These are phyloP conservation scores for Debaryomycetaceae sp. DNA, from an alignment of 1,139 yeast genomes.

Conservation along the genomic window DNA sequence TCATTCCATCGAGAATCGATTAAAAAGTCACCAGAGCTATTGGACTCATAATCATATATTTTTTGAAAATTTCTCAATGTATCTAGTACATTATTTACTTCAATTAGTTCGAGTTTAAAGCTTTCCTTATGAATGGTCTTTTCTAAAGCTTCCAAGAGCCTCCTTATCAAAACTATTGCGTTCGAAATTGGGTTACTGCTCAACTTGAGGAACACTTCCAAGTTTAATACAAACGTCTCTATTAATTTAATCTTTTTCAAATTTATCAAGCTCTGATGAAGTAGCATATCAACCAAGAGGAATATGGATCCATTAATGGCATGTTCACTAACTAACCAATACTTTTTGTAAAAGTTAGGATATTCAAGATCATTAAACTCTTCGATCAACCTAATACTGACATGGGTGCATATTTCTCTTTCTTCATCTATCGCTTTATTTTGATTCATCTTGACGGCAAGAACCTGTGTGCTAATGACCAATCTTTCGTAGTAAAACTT, in stretches of 20 bases:
- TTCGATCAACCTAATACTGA: constrained; percentile 5
- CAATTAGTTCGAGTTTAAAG: not conserved
- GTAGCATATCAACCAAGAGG: constrained; percentile 8
- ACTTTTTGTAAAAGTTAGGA: constrained; percentile 10
- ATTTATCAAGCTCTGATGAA: not conserved
- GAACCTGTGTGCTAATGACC: constrained; percentile 4
- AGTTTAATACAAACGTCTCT: not conserved
- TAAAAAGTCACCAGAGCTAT: not conserved
- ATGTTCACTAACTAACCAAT: constrained; percentile 12
- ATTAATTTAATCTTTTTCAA: not conserved
- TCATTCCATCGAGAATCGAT: constrained; percentile 1
- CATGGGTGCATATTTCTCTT: constrained; percentile 6
- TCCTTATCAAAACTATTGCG: not conserved
- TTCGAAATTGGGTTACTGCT: not conserved
- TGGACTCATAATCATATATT: not conserved
- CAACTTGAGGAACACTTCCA: not conserved
- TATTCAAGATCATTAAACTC: constrained; percentile 6
- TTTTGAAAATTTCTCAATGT: not conserved
- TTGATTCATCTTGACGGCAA: constrained; percentile 3
- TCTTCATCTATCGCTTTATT: constrained; percentile 1
- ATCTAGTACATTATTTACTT: not conserved
- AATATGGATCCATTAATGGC: constrained; percentile 10
- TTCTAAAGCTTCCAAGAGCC: not conserved
- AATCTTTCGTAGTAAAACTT: constrained; percentile 7
- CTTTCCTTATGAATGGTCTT: not conserved